phyloP scores from a whole-genome alignment of 1,139 yeast species.

The Yamadazyma membranifaciens region DNA sequence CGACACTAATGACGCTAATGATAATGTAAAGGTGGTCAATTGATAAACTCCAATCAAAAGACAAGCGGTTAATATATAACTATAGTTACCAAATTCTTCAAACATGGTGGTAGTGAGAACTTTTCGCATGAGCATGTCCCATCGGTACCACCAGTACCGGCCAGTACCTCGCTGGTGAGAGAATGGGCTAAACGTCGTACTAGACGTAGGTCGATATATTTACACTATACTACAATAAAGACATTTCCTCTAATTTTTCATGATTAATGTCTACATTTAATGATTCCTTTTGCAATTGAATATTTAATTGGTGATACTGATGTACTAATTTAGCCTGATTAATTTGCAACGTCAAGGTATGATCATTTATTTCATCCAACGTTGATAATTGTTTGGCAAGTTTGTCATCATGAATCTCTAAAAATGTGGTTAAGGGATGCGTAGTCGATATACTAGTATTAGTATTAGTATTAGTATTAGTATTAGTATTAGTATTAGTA shows the following conservation, averaged over 20 bases:
- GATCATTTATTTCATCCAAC: constrained; percentile 4
- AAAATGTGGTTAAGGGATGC: constrained; percentile 1
- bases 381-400: constrained; percentile 2
- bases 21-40: constrained; percentile 37
- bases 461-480: neutral
- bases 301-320: constrained; percentile 18
- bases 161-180: too few relatives aligned
- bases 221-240: constrained; percentile 24
- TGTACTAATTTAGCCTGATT: neutral
- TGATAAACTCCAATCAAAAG: constrained; percentile 54
- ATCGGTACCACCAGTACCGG: neutral
- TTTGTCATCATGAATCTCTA: constrained; percentile 2
- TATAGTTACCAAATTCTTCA: constrained; percentile 12
- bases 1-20: constrained; percentile 41
- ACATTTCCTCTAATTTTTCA: constrained; percentile 45
- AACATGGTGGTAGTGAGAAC: constrained; percentile 5
- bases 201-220: too few relatives aligned
- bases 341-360: neutral
- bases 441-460: neutral
- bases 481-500: neutral
- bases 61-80: constrained; percentile 29
- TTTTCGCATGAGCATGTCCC: neutral
- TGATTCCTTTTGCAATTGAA: constrained; percentile 32
- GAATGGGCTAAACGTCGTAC: too few relatives aligned
- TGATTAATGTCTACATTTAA: constrained; percentile 36